Evolutionary conservation across 805 yeast species (phyloP), one percentile per base, ranked within the genome.

Genomic region (Saccharomycopsis sp.): DNA sequence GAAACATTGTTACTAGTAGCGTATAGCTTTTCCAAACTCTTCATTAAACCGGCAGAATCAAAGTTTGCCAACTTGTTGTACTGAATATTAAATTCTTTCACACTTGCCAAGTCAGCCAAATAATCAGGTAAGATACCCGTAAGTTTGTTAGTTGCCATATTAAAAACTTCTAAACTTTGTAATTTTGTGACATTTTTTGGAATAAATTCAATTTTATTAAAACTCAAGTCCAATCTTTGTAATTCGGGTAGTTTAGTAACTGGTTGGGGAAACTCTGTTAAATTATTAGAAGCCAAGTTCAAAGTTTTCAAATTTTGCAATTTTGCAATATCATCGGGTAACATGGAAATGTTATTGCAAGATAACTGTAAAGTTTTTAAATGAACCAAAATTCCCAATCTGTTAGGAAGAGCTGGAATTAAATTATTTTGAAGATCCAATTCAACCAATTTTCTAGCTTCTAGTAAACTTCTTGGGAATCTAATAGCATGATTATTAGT

Each of bases 341-440:
- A 60, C 4, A 56, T 55, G 1, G 69, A 66, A 43, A 87, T 61
- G 50, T 81, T 80, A 55, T 88, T 88, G 56, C 92, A 81, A 47
- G 83, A 82, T 48, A 86, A 59, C 51, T 75, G 75, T 45, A 86
- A 60, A 27, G 67, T 69, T 2, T 77, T 71, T 50, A 82, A 59
- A 47, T 73, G 67, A 36, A 63, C 54, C 56, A 81, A 57, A 25
- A 76, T 63, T 4, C 49, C 47, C 46, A 84, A 64, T 42, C 74
- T 66, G 12, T 66, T 54, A 5, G 89, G 82, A 31, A 83, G 62
- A 32, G 64, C 66, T 48, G 74, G 74, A 42, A 88, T 70, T 47
- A 81, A 79, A 57, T 89, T 88, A 54, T 84, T 78, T 44, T 84
- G 85, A 53, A 89, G 55, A 54, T 85, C 82, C 32, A 89, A 64